Evolutionary conservation across 2,329 filamentous ascomycete genomes (phyloP).

Genomic region (Fusarium oxysporum): DNA sequence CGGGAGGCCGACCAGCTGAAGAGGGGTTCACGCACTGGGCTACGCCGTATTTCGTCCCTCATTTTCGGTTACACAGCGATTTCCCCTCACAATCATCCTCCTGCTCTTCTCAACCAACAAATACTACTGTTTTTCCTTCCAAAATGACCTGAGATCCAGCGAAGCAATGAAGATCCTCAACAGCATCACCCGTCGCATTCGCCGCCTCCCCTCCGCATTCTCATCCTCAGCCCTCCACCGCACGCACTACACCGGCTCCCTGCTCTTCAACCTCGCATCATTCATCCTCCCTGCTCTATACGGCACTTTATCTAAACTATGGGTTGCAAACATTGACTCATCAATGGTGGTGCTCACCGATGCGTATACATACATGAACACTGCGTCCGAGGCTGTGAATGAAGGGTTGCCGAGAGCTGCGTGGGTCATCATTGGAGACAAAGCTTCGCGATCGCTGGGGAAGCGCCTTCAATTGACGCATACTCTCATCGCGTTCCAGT

Average conservation of each 20-base stretch:
- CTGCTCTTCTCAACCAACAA: rapidly evolving
- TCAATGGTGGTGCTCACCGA: slow-evolving; percentile 55
- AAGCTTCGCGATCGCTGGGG: slow-evolving; percentile 60
- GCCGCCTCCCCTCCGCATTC: neutral
- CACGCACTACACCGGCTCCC: slow-evolving; percentile 63
- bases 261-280: slow-evolving; percentile 71
- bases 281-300: slow-evolving; percentile 77
- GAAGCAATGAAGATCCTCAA: slow-evolving; percentile 7
- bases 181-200: neutral
- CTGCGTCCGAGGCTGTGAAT: slow-evolving; percentile 76
- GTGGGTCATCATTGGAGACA: slow-evolving; percentile 77
- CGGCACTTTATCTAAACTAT: slow-evolving; percentile 74
- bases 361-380: slow-evolving; percentile 75
- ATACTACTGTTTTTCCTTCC: rapidly evolving
- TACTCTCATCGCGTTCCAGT: slow-evolving; percentile 72
- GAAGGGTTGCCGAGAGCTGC: slow-evolving; percentile 77
- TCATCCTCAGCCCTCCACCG: slow-evolving; percentile 24
- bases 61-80: no score
- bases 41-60: no score
- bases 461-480: slow-evolving; percentile 70
- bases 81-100: no score
- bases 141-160: rapidly evolving
- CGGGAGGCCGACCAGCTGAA: no score
- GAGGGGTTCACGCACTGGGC: no score
- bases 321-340: slow-evolving; percentile 75